These are phyloP conservation scores for Hypoxylon fuscum DNA, from an alignment of 495 filamentous ascomycete genomes.

Conservation along the genomic window DNA sequence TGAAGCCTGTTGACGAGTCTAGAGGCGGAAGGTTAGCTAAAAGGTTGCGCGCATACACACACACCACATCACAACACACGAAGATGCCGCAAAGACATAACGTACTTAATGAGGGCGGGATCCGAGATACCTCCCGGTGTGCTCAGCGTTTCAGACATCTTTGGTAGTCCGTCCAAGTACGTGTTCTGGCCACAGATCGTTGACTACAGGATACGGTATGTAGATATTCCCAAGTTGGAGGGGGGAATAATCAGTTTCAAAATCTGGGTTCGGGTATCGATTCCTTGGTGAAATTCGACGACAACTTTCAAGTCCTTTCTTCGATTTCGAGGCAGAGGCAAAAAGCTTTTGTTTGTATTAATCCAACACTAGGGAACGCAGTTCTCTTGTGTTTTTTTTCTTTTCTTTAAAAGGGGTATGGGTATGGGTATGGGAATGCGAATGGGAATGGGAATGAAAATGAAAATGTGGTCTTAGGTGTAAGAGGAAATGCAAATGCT, in stretches of 20 bases:
- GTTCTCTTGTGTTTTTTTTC: slow-evolving; percentile 21
- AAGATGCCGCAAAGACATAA: slow-evolving; percentile 41
- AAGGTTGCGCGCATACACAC: slow-evolving; percentile 24
- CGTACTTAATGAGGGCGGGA: slow-evolving; percentile 67
- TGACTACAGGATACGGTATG: too few relatives aligned
- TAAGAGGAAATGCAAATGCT: slow-evolving; percentile 3
- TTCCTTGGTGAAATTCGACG: slow-evolving; percentile 14
- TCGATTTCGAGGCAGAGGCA: slow-evolving; percentile 6
- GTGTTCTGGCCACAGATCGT: too few relatives aligned
- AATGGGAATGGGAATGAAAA: slow-evolving; percentile 14
- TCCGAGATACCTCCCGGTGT: slow-evolving; percentile 65
- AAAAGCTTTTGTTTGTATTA: slow-evolving; percentile 14
- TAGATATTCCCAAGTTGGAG: slow-evolving; percentile 8
- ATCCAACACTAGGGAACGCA: slow-evolving; percentile 28
- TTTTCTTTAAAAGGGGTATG: slow-evolving; percentile 15
- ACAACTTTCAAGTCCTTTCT: background rate
- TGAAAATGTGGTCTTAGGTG: slow-evolving; percentile 12
- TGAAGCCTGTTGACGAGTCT: slow-evolving; percentile 99
- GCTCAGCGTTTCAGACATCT: slow-evolving; percentile 47
- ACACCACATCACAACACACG: too few relatives aligned
- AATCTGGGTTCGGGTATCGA: slow-evolving; percentile 10
- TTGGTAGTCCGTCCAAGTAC: too few relatives aligned
- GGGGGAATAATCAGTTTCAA: slow-evolving; percentile 14
- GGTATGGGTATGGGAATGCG: too few relatives aligned
- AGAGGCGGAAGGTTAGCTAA: slow-evolving; percentile 36